Conservation (phyloP, 345 rosid species). For the Eucalyptus rudis region DNA sequence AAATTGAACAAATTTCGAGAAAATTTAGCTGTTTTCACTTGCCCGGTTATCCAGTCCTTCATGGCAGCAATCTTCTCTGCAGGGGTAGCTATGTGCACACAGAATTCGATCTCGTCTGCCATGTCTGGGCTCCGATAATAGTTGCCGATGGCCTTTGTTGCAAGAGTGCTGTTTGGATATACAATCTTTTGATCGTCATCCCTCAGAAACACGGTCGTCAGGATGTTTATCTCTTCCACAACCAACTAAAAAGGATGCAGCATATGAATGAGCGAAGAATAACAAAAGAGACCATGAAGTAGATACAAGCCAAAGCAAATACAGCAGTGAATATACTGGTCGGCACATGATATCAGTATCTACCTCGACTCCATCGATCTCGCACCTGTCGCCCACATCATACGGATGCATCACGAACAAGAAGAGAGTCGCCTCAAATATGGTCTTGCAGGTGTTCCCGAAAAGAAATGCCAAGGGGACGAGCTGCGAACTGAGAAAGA, state of each 20-base stretch:
- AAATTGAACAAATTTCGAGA: too few species aligned
- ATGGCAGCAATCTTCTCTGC: too few species aligned
- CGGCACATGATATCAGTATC: background rate
- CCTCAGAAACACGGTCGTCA: background rate
- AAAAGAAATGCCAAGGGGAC: conserved; percentile 63
- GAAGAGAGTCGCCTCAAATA: conserved; percentile 77
- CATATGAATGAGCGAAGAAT: background rate
- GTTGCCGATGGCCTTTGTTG: too few species aligned
- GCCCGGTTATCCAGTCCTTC: too few species aligned
- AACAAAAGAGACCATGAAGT: background rate
- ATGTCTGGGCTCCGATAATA: too few species aligned
- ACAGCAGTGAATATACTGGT: background rate
- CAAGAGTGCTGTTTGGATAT: too few species aligned
- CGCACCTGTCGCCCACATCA: conserved; percentile 86
- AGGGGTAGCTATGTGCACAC: too few species aligned
- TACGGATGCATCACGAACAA: conserved; percentile 81
- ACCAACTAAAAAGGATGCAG: conserved; percentile 22
- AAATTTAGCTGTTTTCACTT: too few species aligned
- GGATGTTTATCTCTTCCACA: background rate
- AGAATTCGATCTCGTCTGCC: too few species aligned
- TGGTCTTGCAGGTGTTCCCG: conserved; percentile 75
- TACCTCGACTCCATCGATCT: conserved; percentile 12
- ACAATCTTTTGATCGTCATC: too few species aligned
- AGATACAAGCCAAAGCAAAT: background rate
- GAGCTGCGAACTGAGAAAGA: conserved; percentile 64